These are phyloP conservation scores for Populus hybrid DNA, from an alignment of 441 rosid species.

Conservation along the genomic window DNA sequence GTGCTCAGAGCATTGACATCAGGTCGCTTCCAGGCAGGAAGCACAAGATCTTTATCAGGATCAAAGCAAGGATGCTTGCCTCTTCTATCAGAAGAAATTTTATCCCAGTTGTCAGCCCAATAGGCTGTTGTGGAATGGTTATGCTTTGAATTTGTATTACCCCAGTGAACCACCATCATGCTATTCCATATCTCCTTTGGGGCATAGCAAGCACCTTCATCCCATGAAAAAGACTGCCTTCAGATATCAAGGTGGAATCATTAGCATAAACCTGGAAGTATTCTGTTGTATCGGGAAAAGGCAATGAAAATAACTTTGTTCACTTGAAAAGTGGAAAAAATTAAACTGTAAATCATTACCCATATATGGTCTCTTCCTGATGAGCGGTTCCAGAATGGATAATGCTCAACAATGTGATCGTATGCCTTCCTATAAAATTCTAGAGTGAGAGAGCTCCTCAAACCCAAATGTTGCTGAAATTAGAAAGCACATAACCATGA, in stretches of 20 bases:
- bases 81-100: slow-evolving; percentile 63
- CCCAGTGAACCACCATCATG: slow-evolving; percentile 99
- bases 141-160: slow-evolving; percentile 92
- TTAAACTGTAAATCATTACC: slow-evolving; percentile 40
- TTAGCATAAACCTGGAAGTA: slow-evolving; percentile 30
- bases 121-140: slow-evolving; percentile 93
- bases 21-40: slow-evolving; percentile 97
- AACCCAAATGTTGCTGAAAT: slow-evolving; percentile 69
- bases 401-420: slow-evolving; percentile 56
- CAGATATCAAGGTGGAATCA: slow-evolving; percentile 34
- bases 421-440: slow-evolving; percentile 81
- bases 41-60: slow-evolving; percentile 89
- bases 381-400: slow-evolving; percentile 87
- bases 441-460: slow-evolving; percentile 92
- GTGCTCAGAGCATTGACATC: slow-evolving; percentile 51
- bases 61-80: slow-evolving; percentile 94
- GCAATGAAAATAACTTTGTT: slow-evolving; percentile 7
- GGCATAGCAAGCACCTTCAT: slow-evolving; percentile 99
- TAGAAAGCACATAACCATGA: slow-evolving; percentile 16
- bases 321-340: not conserved
- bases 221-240: slow-evolving; percentile 96
- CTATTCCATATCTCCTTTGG: slow-evolving; percentile 99
- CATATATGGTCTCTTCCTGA: slow-evolving; percentile 93
- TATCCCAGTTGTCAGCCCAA: slow-evolving; percentile 83
- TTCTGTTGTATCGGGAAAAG: slow-evolving; percentile 15